Conservation (phyloP, 2,329 filamentous ascomycete species). For the Stylonectria norvegica region DNA sequence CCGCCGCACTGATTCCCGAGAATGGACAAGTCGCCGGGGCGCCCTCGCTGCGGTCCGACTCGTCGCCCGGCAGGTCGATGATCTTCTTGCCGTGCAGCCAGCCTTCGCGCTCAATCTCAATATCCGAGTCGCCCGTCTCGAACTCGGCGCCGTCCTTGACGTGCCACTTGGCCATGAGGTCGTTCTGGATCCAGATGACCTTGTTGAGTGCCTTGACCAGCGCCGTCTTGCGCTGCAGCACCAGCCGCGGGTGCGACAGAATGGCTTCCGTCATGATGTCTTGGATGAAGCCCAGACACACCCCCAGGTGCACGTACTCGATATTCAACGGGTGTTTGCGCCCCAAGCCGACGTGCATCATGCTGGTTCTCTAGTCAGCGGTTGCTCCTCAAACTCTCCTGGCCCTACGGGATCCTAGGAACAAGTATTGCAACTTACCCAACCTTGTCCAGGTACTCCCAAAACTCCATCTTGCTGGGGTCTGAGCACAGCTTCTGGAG, state of each 20-base stretch:
- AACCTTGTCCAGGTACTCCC: conserved; percentile 81
- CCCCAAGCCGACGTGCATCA: conserved; percentile 79
- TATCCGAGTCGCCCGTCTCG: conserved; percentile 41
- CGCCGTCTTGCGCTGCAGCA: conserved; percentile 65
- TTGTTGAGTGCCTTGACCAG: conserved; percentile 75
- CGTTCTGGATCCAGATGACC: conserved; percentile 85
- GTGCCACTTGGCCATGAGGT: conserved; percentile 82
- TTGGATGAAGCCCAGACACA: conserved; percentile 69
- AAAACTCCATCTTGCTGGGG: conserved; percentile 71
- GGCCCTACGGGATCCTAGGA: background rate
- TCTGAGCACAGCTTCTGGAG: conserved; percentile 72
- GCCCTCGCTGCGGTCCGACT: conserved; percentile 16
- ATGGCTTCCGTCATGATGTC: conserved; percentile 76
- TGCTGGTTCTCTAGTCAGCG: conserved; percentile 36
- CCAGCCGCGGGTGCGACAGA: conserved; percentile 65
- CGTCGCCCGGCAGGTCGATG: conserved; percentile 23
- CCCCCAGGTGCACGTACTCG: conserved; percentile 77
- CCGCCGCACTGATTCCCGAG: conserved; percentile 21
- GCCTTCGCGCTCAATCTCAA: conserved; percentile 58
- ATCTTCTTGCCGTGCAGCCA: conserved; percentile 63
- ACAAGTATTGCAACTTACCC: conserved; percentile 56
- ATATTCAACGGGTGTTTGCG: conserved; percentile 70
- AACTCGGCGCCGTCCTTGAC: conserved; percentile 66
- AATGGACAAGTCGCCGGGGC: conserved; percentile 23
- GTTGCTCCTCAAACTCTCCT: background rate